Percentiles rank a stretch among this genome's conserved stretches.
Conservation (phyloP, 257 asterid genomes). For the Rhazya stricta region DNA sequence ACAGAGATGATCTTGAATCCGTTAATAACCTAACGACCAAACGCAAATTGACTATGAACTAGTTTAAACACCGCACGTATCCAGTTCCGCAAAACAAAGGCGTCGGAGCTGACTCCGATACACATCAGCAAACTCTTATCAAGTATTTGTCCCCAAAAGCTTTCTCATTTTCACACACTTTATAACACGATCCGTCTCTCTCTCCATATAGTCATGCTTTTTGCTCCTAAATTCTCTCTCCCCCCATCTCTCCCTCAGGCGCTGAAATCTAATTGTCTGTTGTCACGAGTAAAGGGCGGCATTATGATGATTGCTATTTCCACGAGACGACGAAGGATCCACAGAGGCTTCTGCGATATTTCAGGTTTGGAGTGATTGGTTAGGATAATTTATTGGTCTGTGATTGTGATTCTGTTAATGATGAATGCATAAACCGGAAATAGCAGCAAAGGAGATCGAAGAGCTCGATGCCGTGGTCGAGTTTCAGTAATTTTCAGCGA, state of each 20-base stretch:
- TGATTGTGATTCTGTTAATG: not conserved
- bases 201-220: not conserved
- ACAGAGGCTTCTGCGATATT: conserved; percentile 9
- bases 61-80: conserved; percentile 36
- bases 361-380: conserved; percentile 14
- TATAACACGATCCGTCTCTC: not conserved
- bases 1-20: not conserved
- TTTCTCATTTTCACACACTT: not conserved
- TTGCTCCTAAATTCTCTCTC: conserved; percentile 11
- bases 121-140: conserved; percentile 26
- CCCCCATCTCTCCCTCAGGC: conserved; percentile 1
- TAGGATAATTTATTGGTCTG: not conserved
- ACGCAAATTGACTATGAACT: not conserved
- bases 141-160: conserved; percentile 1
- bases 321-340: not conserved
- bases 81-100: conserved; percentile 1
- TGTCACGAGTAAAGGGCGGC: conserved; percentile 16
- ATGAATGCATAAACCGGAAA: not conserved
- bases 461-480: not conserved
- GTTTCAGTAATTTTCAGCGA: not conserved
- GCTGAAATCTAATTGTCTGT: conserved; percentile 30
- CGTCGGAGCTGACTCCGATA: conserved; percentile 35
- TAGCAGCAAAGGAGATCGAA: not conserved
- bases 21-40: not conserved
- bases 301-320: not conserved